Evolutionary conservation across 371 early-diverging fungal genomes (phyloP).

Genomic region (Sporodiniella umbellata): DNA sequence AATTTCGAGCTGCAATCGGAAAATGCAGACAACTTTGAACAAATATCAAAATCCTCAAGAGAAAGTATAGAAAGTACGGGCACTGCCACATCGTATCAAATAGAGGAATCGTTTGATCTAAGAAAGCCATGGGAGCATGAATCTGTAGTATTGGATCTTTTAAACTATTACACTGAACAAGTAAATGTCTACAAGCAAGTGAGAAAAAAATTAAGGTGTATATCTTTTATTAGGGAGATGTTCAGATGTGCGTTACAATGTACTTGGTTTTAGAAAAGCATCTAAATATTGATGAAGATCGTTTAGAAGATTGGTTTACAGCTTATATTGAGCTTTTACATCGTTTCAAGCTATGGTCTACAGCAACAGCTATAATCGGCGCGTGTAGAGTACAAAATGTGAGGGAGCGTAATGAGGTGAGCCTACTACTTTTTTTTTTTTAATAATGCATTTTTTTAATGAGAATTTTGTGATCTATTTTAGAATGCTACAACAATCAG

Average conservation of each 20-base stretch:
- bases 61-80: constrained; percentile 13
- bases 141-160: constrained; percentile 49
- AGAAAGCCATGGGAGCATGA: constrained; percentile 56
- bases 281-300: constrained; percentile 41
- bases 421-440: neutral
- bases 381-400: constrained; percentile 57
- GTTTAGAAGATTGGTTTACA: constrained; percentile 67
- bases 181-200: too few species aligned
- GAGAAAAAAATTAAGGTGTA: neutral
- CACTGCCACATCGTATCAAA: constrained; percentile 10
- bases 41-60: constrained; percentile 12
- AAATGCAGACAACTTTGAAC: constrained; percentile 15
- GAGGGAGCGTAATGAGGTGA: constrained; percentile 56
- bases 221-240: constrained; percentile 55
- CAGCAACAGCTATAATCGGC: constrained; percentile 63
- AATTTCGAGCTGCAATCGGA: neutral
- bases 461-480: too few species aligned
- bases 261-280: constrained; percentile 57
- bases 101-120: constrained; percentile 18
- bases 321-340: constrained; percentile 75
- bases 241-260: constrained; percentile 82
- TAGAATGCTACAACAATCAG: constrained; percentile 77
- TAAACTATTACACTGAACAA: constrained; percentile 76
- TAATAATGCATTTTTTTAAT: constrained; percentile 10
- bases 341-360: constrained; percentile 72